A percentile compares a stretch with the other conserved stretches of the same genome.
These are phyloP conservation scores for Candida tallmaniae DNA, from an alignment of 805 yeast species.

Conservation along the genomic window DNA sequence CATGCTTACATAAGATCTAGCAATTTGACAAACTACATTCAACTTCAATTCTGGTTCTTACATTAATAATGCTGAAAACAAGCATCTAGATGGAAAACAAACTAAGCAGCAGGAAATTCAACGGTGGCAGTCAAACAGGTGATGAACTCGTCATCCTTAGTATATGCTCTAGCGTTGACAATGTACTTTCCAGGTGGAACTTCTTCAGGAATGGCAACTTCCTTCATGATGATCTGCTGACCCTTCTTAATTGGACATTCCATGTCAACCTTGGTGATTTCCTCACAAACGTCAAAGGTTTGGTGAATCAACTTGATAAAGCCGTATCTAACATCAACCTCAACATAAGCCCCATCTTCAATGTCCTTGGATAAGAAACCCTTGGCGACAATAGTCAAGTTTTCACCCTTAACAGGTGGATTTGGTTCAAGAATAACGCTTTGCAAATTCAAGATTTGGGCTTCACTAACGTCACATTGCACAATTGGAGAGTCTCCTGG, in stretches of 20 bases:
- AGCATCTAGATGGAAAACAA: too few relatives aligned
- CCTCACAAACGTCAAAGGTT: conserved; percentile 91
- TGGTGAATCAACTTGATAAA: conserved; percentile 83
- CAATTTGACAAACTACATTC: background rate
- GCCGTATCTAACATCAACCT: conserved; percentile 89
- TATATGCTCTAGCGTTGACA: conserved; percentile 86
- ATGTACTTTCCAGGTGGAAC: conserved; percentile 94
- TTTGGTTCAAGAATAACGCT: conserved; percentile 67
- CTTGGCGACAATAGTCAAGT: conserved; percentile 71
- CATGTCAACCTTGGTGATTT: conserved; percentile 76
- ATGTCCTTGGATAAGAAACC: conserved; percentile 58
- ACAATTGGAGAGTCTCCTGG: conserved; percentile 88
- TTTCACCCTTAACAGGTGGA: conserved; percentile 85
- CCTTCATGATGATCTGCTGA: conserved; percentile 56
- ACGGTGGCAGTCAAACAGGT: conserved; percentile 79
- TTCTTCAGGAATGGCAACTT: conserved; percentile 80
- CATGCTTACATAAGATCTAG: background rate
- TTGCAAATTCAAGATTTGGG: conserved; percentile 62
- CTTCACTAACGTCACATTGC: conserved; percentile 62
- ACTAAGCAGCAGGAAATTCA: conserved; percentile 41
- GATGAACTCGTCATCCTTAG: conserved; percentile 73
- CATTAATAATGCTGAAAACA: too few relatives aligned
- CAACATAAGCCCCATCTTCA: conserved; percentile 88
- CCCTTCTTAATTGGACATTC: conserved; percentile 82
- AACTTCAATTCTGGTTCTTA: background rate